Evolutionary conservation across 2,329 filamentous ascomycete species (phyloP).

Genomic region (Xylaria sp.): DNA sequence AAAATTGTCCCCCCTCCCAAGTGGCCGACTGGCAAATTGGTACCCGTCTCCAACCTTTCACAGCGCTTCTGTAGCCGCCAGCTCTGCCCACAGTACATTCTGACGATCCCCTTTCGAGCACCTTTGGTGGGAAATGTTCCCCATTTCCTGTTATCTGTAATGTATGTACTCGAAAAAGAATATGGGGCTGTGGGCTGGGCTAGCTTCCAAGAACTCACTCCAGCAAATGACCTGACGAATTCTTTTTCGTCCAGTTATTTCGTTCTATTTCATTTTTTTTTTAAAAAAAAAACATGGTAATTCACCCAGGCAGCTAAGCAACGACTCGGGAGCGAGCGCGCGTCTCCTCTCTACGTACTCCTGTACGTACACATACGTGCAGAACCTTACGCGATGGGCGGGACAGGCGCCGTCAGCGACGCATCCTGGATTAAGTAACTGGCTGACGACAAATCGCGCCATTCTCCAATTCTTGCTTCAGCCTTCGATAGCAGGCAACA

Average conservation of each 20-base stretch:
- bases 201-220: constrained; percentile 20
- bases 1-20: constrained; percentile 36
- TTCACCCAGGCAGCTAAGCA: neutral
- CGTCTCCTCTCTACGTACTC: no score
- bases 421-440: constrained; percentile 1
- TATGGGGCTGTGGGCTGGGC: constrained; percentile 24
- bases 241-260: constrained; percentile 21
- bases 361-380: no score
- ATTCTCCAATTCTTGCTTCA: constrained; percentile 11
- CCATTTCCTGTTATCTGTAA: constrained; percentile 29
- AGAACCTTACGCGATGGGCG: neutral
- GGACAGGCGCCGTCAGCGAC: neutral
- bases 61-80: constrained; percentile 47
- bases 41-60: constrained; percentile 45
- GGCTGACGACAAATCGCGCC: constrained; percentile 20
- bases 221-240: neutral
- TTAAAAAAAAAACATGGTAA: no score
- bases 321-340: neutral
- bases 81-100: constrained; percentile 31
- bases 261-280: constrained; percentile 13
- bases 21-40: constrained; percentile 35
- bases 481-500: constrained; percentile 22
- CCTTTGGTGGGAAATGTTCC: constrained; percentile 35
- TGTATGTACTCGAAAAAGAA: no score
- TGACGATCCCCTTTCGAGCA: constrained; percentile 26